A percentile compares a stretch with the other conserved stretches of the same genome.
Evolutionary conservation across 2,329 filamentous ascomycete species (phyloP).

Genomic region (Apiospora malaysiana): DNA sequence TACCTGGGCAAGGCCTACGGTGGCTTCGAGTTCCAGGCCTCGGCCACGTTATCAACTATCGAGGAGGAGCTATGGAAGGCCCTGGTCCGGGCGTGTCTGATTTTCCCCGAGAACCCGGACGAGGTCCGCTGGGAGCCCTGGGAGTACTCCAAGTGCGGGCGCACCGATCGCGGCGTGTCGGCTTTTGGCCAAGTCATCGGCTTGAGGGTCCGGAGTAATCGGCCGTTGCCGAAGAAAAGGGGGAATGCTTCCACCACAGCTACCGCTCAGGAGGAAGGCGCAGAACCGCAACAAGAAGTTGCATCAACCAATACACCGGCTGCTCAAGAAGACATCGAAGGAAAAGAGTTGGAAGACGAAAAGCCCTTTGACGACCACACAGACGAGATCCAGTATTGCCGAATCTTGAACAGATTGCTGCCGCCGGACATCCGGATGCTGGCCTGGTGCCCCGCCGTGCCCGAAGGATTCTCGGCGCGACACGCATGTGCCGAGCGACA

Average conservation of each 20-base stretch:
- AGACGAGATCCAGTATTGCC: constrained; percentile 85
- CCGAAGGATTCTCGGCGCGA: constrained; percentile 82
- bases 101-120: constrained; percentile 70
- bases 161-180: constrained; percentile 92
- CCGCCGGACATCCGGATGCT: constrained; percentile 89
- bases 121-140: constrained; percentile 80
- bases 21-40: constrained; percentile 86
- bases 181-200: constrained; percentile 96
- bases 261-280: constrained; percentile 27
- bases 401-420: constrained; percentile 83
- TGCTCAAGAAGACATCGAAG: background rate
- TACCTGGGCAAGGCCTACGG: constrained; percentile 92
- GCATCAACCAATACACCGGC: background rate
- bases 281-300: constrained; percentile 26
- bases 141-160: constrained; percentile 93
- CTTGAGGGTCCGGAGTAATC: constrained; percentile 79
- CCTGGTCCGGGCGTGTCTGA: constrained; percentile 79
- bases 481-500: constrained; percentile 91
- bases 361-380: constrained; percentile 66
- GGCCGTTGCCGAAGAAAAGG: constrained; percentile 56
- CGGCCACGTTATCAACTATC: constrained; percentile 77
- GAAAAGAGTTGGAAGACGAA: constrained; percentile 24
- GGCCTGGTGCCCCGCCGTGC: constrained; percentile 89
- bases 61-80: constrained; percentile 96
- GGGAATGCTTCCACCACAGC: constrained; percentile 31